phyloP scores from a whole-genome alignment of 805 yeast genomes.

The Candida insectorum region DNA sequence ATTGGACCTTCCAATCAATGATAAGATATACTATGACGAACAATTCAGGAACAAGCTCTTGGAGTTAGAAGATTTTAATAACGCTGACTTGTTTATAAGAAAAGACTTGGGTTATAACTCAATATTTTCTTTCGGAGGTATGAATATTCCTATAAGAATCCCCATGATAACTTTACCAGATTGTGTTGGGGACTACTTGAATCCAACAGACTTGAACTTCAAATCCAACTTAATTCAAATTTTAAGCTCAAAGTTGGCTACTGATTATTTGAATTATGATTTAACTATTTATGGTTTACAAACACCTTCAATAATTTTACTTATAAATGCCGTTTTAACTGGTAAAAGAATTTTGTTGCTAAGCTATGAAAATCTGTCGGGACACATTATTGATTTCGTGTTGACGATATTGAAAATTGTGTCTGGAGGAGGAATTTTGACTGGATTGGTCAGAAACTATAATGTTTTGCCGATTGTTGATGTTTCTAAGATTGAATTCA shows the following conservation, averaged over 20 bases:
- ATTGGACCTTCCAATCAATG: conserved; percentile 40
- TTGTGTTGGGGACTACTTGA: conserved; percentile 41
- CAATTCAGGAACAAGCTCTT: conserved; percentile 32
- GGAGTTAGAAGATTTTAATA: conserved; percentile 21
- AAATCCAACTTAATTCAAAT: conserved; percentile 33
- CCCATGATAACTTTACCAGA: conserved; percentile 43
- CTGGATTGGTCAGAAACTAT: conserved; percentile 35
- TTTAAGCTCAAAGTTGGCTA: conserved; percentile 32
- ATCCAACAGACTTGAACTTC: conserved; percentile 44
- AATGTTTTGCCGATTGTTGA: conserved; percentile 59
- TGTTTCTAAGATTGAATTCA: conserved; percentile 51
- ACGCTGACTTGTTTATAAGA: conserved; percentile 36
- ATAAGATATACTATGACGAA: conserved; percentile 39
- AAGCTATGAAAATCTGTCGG: conserved; percentile 37
- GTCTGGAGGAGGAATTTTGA: conserved; percentile 39
- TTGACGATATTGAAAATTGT: conserved; percentile 41
- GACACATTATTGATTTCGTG: conserved; percentile 40
- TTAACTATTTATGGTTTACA: conserved; percentile 50
- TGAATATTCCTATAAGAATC: conserved; percentile 43
- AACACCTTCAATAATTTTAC: conserved; percentile 45
- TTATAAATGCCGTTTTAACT: conserved; percentile 36
- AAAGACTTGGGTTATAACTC: conserved; percentile 43
- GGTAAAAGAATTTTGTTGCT: conserved; percentile 39
- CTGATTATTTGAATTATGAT: conserved; percentile 39
- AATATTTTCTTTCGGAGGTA: conserved; percentile 31